Percentiles rank a stretch among this genome's conserved stretches.
These are phyloP conservation scores for Fragilaria crotonensis DNA, from an alignment of 108 stramenopile species.

Conservation along the genomic window DNA sequence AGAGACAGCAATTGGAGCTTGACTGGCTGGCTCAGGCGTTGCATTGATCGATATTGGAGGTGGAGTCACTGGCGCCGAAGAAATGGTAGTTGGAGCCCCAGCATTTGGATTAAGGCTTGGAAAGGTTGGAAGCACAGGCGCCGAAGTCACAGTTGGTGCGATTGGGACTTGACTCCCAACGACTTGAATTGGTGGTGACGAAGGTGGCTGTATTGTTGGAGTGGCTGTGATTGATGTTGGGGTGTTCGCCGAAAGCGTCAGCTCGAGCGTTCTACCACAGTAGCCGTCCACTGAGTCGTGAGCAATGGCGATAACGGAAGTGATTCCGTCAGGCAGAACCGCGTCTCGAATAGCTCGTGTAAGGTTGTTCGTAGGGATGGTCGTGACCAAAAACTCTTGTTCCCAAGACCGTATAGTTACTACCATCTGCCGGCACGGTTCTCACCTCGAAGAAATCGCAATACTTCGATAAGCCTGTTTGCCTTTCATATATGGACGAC, in stretches of 20 bases:
- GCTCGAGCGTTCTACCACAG: not conserved
- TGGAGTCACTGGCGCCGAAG: not conserved
- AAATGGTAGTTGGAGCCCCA: not conserved
- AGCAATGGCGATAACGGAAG: not conserved
- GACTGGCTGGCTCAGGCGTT: not conserved
- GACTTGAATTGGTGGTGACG: not conserved
- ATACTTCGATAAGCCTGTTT: not conserved
- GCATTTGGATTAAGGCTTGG: too few relatives aligned
- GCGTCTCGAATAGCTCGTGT: not conserved
- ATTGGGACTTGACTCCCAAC: not conserved
- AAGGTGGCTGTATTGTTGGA: not conserved
- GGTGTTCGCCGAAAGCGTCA: not conserved
- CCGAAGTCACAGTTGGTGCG: too few relatives aligned
- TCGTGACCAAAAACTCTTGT: not conserved
- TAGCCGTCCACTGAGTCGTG: not conserved
- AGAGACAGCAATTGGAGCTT: not conserved
- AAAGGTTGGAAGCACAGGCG: too few relatives aligned
- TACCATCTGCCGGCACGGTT: not conserved
- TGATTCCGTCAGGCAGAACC: not conserved
- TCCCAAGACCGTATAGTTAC: not conserved
- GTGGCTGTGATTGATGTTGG: not conserved
- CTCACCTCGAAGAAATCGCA: not conserved
- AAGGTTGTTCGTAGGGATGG: not conserved
- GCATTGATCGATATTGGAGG: not conserved
- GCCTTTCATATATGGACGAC: not conserved